Evolutionary conservation across 2,329 filamentous ascomycete species (phyloP).

Genomic region (Aspergillus tanneri): DNA sequence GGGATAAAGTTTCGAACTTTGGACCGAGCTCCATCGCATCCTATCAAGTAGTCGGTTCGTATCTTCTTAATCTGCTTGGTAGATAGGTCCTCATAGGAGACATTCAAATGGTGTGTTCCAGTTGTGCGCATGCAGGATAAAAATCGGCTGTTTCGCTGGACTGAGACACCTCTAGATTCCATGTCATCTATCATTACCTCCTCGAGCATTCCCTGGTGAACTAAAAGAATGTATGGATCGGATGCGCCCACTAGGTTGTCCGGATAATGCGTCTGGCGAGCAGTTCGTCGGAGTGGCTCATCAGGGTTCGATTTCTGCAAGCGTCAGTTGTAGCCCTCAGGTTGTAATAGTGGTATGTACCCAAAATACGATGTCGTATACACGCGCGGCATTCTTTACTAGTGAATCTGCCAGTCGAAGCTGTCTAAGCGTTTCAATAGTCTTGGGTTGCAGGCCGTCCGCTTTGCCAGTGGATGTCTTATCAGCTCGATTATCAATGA

Average conservation of each 20-base stretch:
- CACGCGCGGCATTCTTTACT: constrained; percentile 64
- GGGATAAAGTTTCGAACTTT: constrained; percentile 65
- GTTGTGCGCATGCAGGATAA: constrained; percentile 47
- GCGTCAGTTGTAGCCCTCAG: too few relatives aligned
- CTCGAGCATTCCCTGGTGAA: constrained; percentile 75
- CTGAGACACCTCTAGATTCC: constrained; percentile 61
- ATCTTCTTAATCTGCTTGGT: constrained; percentile 45
- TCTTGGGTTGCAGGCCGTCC: constrained; percentile 74
- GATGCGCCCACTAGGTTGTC: constrained; percentile 48
- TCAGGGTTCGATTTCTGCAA: constrained; percentile 45
- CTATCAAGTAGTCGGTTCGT: constrained; percentile 64
- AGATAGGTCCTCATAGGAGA: constrained; percentile 42
- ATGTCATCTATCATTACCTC: constrained; percentile 69
- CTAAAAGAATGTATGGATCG: constrained; percentile 55
- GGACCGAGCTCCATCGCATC: constrained; percentile 72
- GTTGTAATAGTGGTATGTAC: too few relatives aligned
- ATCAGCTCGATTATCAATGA: constrained; percentile 68
- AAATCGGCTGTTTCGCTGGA: constrained; percentile 65
- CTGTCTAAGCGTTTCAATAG: constrained; percentile 73
- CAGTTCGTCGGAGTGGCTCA: constrained; percentile 58
- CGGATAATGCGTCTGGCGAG: constrained; percentile 68
- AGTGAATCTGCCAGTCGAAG: constrained; percentile 70
- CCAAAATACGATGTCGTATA: constrained; percentile 77
- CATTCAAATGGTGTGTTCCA: constrained; percentile 42
- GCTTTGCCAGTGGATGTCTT: constrained; percentile 67